These are phyloP conservation scores for Boechera retrofracta DNA, from an alignment of 345 rosid genomes.

Conservation along the genomic window DNA sequence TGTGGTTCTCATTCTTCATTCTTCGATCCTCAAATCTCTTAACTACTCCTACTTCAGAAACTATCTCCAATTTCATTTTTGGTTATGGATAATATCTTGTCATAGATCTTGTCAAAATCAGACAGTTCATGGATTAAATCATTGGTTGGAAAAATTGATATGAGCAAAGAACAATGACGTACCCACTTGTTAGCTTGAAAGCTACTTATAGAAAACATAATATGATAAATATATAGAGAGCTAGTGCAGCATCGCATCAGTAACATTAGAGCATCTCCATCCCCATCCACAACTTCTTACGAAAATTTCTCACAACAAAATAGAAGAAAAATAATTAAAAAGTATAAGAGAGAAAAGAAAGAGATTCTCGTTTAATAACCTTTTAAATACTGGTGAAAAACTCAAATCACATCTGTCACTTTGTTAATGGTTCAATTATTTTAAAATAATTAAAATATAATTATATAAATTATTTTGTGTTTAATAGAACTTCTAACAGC, in stretches of 20 bases:
- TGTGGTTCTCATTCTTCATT: conserved; percentile 38
- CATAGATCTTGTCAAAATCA: conserved; percentile 44
- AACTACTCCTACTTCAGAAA: conserved; percentile 32
- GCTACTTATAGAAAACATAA: conserved; percentile 26
- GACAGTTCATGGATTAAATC: conserved; percentile 43
- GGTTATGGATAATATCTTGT: conserved; percentile 45
- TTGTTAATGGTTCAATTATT: no score
- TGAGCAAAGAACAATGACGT: conserved; percentile 28
- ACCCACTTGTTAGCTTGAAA: conserved; percentile 41
- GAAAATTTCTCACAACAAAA: no score
- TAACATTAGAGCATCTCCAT: background rate
- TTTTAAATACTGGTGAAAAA: no score
- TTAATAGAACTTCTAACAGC: no score
- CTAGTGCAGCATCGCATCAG: conserved; percentile 36
- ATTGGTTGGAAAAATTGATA: conserved; percentile 37
- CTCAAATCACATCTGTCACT: no score
- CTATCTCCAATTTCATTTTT: background rate
- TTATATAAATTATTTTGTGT: no score
- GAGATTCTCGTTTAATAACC: no score
- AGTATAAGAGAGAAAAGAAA: no score
- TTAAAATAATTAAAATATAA: no score
- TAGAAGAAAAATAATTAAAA: no score
- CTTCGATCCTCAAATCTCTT: conserved; percentile 30
- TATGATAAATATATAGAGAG: background rate
- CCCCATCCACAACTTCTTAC: no score